Evolutionary conservation across 2,329 filamentous ascomycete species (phyloP).

Genomic region (Penicillium sumatraense): DNA sequence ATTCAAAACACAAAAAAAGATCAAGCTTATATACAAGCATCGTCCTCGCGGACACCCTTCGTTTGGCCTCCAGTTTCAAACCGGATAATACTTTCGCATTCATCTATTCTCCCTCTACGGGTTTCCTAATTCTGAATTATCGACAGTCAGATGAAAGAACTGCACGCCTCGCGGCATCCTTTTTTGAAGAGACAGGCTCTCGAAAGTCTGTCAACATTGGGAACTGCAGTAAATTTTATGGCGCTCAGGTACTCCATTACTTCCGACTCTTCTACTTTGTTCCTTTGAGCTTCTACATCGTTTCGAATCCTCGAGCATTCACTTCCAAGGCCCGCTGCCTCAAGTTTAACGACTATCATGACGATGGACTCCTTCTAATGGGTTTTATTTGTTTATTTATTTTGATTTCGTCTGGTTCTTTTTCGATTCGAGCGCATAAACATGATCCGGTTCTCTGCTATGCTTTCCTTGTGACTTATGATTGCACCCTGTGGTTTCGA

Average conservation of each 20-base stretch:
- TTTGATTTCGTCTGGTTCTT: slow-evolving; percentile 11
- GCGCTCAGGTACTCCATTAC: slow-evolving; percentile 21
- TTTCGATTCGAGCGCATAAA: slow-evolving; percentile 21
- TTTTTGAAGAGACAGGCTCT: slow-evolving; percentile 8
- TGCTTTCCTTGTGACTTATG: slow-evolving; percentile 24
- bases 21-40: slow-evolving; percentile 31
- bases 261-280: not conserved
- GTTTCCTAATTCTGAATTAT: slow-evolving; percentile 20
- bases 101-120: slow-evolving; percentile 14
- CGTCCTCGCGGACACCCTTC: slow-evolving; percentile 40
- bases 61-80: slow-evolving; percentile 7
- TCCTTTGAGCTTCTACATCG: not conserved
- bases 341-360: slow-evolving; percentile 22
- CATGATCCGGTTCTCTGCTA: slow-evolving; percentile 13
- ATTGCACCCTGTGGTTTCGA: slow-evolving; percentile 27
- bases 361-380: slow-evolving; percentile 20
- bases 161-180: slow-evolving; percentile 31
- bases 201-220: slow-evolving; percentile 13
- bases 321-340: slow-evolving; percentile 8
- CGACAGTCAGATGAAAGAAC: slow-evolving; percentile 29
- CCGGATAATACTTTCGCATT: slow-evolving; percentile 10
- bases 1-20: slow-evolving; percentile 15
- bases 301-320: slow-evolving; percentile 15
- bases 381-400: slow-evolving; percentile 17
- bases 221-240: slow-evolving; percentile 32